Evolutionary conservation across 1,139 yeast species (phyloP).

Genomic region (Protomyces inundatus): DNA sequence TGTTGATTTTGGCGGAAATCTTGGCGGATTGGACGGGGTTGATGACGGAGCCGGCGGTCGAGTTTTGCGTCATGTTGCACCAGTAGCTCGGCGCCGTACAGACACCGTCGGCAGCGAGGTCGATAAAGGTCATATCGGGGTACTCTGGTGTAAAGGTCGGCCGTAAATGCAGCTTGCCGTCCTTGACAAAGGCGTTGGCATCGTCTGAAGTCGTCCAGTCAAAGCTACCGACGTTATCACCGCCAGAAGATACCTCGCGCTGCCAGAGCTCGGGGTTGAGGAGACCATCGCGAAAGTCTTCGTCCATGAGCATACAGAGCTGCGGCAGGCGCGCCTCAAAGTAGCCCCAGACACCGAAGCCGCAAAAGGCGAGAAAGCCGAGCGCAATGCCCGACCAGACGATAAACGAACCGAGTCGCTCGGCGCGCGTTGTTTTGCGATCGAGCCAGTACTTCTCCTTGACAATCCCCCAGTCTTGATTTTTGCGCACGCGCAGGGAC

Average conservation of each 20-base stretch:
- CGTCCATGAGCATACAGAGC: conserved; percentile 27
- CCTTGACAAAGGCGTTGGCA: conserved; percentile 29
- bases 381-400: conserved; percentile 9
- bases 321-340: conserved; percentile 7
- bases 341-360: conserved; percentile 13
- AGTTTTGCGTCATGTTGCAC: conserved; percentile 29
- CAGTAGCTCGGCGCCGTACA: conserved; percentile 26
- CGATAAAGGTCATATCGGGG: conserved; percentile 30
- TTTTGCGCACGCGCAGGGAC: not conserved
- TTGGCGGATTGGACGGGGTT: conserved; percentile 32
- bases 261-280: conserved; percentile 26
- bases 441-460: conserved; percentile 17
- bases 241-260: conserved; percentile 30
- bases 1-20: conserved; percentile 27
- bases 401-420: conserved; percentile 7
- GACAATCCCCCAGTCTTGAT: conserved; percentile 18
- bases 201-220: conserved; percentile 29
- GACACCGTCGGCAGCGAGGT: conserved; percentile 29
- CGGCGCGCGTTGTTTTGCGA: conserved; percentile 3
- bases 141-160: conserved; percentile 30
- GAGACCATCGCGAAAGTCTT: conserved; percentile 26
- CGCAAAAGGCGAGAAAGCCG: conserved; percentile 1
- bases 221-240: conserved; percentile 30
- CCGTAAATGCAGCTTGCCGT: conserved; percentile 29
- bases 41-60: conserved; percentile 26